phyloP scores from a whole-genome alignment of 768 basidiomycete genomes.

The Boletellus ananiceps region DNA sequence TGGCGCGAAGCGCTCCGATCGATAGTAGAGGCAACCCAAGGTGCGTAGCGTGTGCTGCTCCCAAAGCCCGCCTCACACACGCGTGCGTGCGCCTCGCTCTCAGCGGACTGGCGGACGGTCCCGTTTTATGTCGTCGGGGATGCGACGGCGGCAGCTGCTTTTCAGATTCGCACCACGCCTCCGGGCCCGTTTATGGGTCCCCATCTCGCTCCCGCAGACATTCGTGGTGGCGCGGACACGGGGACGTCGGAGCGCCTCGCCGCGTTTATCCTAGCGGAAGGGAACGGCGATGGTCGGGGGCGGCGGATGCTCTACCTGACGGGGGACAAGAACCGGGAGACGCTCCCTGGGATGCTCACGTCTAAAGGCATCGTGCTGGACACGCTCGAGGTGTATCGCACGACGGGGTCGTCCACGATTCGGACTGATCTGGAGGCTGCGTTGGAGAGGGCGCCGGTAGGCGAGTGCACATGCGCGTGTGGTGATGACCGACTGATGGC shows the following conservation, averaged over 20 bases:
- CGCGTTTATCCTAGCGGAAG: slow-evolving; percentile 50
- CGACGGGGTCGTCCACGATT: slow-evolving; percentile 52
- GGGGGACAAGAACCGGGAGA: slow-evolving; percentile 84
- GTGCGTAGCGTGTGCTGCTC: slow-evolving; percentile 7
- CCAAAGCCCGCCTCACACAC: not conserved
- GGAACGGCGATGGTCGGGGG: slow-evolving; percentile 13
- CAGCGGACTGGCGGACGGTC: slow-evolving; percentile 47
- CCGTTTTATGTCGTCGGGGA: slow-evolving; percentile 82
- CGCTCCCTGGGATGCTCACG: slow-evolving; percentile 47
- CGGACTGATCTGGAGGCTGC: slow-evolving; percentile 37
- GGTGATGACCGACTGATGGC: not conserved
- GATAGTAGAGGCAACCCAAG: slow-evolving; percentile 5
- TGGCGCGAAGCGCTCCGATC: slow-evolving; percentile 45
- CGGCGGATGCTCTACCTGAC: slow-evolving; percentile 63
- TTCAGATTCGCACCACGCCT: slow-evolving; percentile 20
- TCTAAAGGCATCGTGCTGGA: slow-evolving; percentile 43
- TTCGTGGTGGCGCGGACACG: slow-evolving; percentile 45
- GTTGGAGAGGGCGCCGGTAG: slow-evolving; percentile 25
- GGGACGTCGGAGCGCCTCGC: slow-evolving; percentile 71
- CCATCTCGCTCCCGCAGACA: slow-evolving; percentile 26
- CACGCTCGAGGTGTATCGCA: slow-evolving; percentile 65
- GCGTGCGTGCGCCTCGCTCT: not conserved
- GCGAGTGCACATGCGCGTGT: slow-evolving; percentile 9
- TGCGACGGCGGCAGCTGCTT: slow-evolving; percentile 50
- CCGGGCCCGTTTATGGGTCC: slow-evolving; percentile 33